Evolutionary conservation across 352 stramenopile genomes (phyloP).

Genomic region (Aphanomyces cochlioides): DNA sequence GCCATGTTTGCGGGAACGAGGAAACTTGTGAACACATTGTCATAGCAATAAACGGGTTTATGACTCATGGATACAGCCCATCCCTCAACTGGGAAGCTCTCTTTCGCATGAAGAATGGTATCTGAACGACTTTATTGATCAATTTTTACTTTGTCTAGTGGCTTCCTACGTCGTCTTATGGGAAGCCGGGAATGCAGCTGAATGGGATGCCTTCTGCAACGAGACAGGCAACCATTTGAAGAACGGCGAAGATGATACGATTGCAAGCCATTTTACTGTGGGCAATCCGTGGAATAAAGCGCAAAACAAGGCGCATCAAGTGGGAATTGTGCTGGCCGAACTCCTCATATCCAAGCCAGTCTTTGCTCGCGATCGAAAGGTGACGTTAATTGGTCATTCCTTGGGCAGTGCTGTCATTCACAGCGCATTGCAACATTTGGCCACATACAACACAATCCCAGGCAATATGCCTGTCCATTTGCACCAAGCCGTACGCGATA

Average conservation of each 20-base stretch:
- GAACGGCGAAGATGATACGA: conserved; percentile 35
- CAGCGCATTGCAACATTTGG: conserved; percentile 65
- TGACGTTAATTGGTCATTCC: conserved; percentile 77
- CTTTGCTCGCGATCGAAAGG: conserved; percentile 47
- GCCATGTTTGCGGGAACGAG: conserved; percentile 63
- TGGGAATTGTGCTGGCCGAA: conserved; percentile 65
- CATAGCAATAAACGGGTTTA: conserved; percentile 84
- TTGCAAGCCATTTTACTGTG: conserved; percentile 60
- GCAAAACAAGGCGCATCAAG: conserved; percentile 72
- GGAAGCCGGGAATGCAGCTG: conserved; percentile 65
- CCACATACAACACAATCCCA: conserved; percentile 6
- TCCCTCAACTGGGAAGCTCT: conserved; percentile 59
- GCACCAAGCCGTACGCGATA: conserved; percentile 18
- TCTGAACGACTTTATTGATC: not conserved
- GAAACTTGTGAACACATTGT: conserved; percentile 52
- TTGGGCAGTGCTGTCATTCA: conserved; percentile 72
- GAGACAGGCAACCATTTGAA: conserved; percentile 63
- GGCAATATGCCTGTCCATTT: conserved; percentile 1
- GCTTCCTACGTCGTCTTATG: conserved; percentile 60
- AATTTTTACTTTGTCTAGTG: conserved; percentile 36
- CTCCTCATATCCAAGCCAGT: conserved; percentile 53
- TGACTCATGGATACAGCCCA: conserved; percentile 73
- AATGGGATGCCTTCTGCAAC: conserved; percentile 77
- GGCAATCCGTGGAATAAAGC: conserved; percentile 80
- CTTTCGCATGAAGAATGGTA: conserved; percentile 30